Percentiles rank a stretch among this genome's conserved stretches.
Evolutionary conservation across 2,329 filamentous ascomycete genomes (phyloP).

Genomic region (Plectosphaerella plurivora): DNA sequence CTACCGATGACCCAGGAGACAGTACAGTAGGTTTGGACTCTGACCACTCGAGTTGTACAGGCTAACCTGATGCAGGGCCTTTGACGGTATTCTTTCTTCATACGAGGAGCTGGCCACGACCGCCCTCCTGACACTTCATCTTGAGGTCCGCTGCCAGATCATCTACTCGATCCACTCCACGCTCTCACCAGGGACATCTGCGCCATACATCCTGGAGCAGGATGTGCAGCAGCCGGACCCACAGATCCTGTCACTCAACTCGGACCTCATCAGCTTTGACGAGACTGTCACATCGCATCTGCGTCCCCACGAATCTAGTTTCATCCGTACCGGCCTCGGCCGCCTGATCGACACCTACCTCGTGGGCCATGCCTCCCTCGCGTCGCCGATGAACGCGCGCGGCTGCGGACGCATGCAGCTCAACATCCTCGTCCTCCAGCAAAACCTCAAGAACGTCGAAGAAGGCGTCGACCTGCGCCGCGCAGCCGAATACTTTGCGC

Average conservation of each 20-base stretch:
- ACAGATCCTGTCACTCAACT: constrained; percentile 76
- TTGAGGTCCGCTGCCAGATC: constrained; percentile 82
- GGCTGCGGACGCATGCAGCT: constrained; percentile 87
- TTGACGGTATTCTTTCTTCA: constrained; percentile 80
- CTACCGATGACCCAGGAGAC: constrained; percentile 85
- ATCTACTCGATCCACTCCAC: constrained; percentile 70
- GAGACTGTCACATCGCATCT: constrained; percentile 73
- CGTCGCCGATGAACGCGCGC: constrained; percentile 77
- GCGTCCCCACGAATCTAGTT: constrained; percentile 64
- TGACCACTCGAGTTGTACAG: not conserved
- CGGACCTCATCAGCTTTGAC: constrained; percentile 81
- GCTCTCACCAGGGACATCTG: constrained; percentile 51
- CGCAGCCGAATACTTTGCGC: constrained; percentile 62
- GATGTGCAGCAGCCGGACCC: constrained; percentile 75
- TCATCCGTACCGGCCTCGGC: constrained; percentile 73
- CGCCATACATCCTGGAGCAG: constrained; percentile 63
- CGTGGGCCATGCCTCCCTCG: constrained; percentile 64
- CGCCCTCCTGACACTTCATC: constrained; percentile 79
- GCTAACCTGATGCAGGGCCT: constrained; percentile 51
- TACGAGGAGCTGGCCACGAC: constrained; percentile 77
- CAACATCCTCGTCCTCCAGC: constrained; percentile 91
- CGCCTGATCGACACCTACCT: constrained; percentile 76
- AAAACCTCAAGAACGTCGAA: constrained; percentile 94
- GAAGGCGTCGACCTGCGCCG: constrained; percentile 59
- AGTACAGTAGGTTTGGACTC: constrained; percentile 56